A percentile compares a stretch with the other conserved stretches of the same genome.
phyloP scores from a whole-genome alignment of 257 asterid genomes.

The Nicotiana paniculata region DNA sequence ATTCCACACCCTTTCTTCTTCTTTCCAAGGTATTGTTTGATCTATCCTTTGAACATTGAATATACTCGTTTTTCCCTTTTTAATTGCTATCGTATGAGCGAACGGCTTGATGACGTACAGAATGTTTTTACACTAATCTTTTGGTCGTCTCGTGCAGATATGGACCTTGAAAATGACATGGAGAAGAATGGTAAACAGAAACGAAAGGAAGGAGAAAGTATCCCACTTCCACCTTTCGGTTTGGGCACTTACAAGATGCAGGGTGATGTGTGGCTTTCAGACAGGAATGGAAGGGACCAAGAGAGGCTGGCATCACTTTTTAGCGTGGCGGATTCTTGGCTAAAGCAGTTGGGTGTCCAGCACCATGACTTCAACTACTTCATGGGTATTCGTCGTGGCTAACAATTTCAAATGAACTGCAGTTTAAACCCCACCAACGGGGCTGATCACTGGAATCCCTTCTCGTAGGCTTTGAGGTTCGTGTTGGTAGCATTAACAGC shows the following conservation, averaged over 20 bases:
- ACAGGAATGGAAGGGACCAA: slow-evolving; percentile 34
- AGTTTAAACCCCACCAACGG: slow-evolving; percentile 16
- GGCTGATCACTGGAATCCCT: slow-evolving; percentile 15
- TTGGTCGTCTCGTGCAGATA: slow-evolving; percentile 20
- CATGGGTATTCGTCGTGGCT: slow-evolving; percentile 62
- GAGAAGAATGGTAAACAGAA: slow-evolving; percentile 13
- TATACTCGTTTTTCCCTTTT: neutral
- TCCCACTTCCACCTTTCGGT: slow-evolving; percentile 43
- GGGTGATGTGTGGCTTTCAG: slow-evolving; percentile 40
- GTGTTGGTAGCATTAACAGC: slow-evolving; percentile 3
- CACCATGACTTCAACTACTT: slow-evolving; percentile 93
- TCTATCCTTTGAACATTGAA: neutral
- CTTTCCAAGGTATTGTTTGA: slow-evolving; percentile 37
- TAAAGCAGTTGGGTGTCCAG: slow-evolving; percentile 82
- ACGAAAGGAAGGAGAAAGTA: slow-evolving; percentile 32
- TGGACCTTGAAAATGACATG: slow-evolving; percentile 29
- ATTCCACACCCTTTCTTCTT: slow-evolving; percentile 50
- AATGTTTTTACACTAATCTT: neutral
- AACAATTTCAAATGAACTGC: neutral
- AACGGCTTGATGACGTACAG: neutral
- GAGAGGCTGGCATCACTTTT: slow-evolving; percentile 51
- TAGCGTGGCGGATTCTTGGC: slow-evolving; percentile 93
- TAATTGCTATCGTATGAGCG: neutral
- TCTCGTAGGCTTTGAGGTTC: neutral
- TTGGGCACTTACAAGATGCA: slow-evolving; percentile 52